Base-by-base conservation (phyloP, 1,139 yeast genomes). In the Yamadazyma spencermartinsiae region DNA sequence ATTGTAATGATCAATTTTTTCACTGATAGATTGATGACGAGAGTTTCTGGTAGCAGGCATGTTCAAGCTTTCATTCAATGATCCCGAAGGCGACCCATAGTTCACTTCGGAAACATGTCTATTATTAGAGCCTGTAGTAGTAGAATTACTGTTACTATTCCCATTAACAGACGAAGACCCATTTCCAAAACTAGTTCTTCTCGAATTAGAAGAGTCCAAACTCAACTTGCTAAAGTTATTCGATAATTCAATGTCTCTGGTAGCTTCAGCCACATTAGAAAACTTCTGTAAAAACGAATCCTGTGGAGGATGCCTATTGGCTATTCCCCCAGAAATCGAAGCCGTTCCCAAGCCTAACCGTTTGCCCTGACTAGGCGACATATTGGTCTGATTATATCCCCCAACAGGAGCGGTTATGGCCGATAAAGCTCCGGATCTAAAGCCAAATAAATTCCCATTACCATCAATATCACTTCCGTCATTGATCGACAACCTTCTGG, bases 201-300 rank as follows among this genome's bases (percentile, higher is more conserved):
- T 68, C 23, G 64, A 54, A 16, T 35, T 27, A 8, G 33, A 6
- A 13, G 53, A 55, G 15, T 65, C 70, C 30, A 69, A 53, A 10
- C 62, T 52, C 29, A 69, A 50, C 27, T 56, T 56, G 6, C 63
- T 58, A 27, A 60, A 52, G 17, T 50, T 53, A 44, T 32, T 58
- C 12, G 72, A 55, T 31, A 79, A 56, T 52, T 86, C 94, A 29
- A 84, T 76, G 45, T 84, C 90, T 49, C 88, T 68, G 0, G 95
- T 86, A 27, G 88, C 86, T 43, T 86, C 94, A 10, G 87, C 88
- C 14, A 86, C 82, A n/a, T 79, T 66, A 6, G 86, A 70, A 55
- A 86, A 85, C 58, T 84, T 81, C 46, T 80, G 84, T 41, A 81
- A 61, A 51, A 81, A 81, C 32, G 76, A 65, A 18, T 78, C 76